phyloP scores from a whole-genome alignment of 345 rosid genomes.

The Conringia planisiliqua region DNA sequence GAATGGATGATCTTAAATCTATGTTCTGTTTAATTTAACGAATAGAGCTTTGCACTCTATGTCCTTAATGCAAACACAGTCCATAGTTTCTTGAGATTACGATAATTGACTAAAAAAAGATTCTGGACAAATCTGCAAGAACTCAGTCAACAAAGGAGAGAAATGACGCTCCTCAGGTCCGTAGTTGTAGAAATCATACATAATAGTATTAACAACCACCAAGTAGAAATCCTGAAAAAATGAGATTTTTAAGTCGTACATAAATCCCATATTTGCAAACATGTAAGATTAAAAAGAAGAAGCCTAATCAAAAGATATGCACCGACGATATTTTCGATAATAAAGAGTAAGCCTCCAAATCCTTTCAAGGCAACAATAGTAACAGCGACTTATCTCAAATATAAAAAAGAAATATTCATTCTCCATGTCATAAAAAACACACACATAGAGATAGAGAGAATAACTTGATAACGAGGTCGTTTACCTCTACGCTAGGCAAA shows the following conservation, averaged over 20 bases:
- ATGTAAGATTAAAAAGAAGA: conserved; percentile 15
- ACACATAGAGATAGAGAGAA: not conserved
- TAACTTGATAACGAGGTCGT: not conserved
- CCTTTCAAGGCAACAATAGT: conserved; percentile 52
- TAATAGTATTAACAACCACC: conserved; percentile 53
- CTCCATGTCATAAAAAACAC: conserved; percentile 4
- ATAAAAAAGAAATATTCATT: conserved; percentile 11
- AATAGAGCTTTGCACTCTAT: not conserved
- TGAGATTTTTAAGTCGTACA: too few species aligned
- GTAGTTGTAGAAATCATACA: conserved; percentile 87
- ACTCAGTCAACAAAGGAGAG: conserved; percentile 46
- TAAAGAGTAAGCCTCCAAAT: conserved; percentile 72
- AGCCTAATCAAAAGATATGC: conserved; percentile 72
- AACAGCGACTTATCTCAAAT: conserved; percentile 55
- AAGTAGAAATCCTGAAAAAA: conserved; percentile 66
- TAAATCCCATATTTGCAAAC: not conserved
- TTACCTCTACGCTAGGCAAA: conserved; percentile 68
- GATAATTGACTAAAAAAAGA: not conserved
- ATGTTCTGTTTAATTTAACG: not conserved
- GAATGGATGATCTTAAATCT: not conserved
- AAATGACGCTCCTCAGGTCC: conserved; percentile 42
- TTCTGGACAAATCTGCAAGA: conserved; percentile 53
- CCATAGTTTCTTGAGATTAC: not conserved
- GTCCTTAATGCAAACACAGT: not conserved
- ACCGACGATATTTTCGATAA: conserved; percentile 68